These are phyloP conservation scores for Lobulomyces angularis DNA, from an alignment of 192 early-diverging fungal species.

Conservation along the genomic window DNA sequence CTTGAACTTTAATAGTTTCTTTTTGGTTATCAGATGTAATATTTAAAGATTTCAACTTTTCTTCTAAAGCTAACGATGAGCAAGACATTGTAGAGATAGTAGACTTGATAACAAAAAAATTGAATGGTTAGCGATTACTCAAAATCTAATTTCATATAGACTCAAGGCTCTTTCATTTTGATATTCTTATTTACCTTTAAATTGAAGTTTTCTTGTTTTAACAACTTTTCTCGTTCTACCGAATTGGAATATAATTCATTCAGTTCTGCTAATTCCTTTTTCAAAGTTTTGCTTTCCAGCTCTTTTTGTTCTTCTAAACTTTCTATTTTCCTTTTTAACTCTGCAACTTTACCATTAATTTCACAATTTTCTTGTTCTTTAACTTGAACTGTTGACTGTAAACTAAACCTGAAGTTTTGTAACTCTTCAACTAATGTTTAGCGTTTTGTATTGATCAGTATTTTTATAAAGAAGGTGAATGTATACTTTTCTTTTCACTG, in stretches of 20 bases:
- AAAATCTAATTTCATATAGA: too few relatives aligned
- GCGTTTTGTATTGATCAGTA: slow-evolving; percentile 11
- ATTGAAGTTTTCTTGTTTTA: too few relatives aligned
- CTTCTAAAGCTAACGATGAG: not conserved
- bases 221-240: too few relatives aligned
- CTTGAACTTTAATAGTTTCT: not conserved
- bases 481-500: not conserved
- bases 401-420: slow-evolving; percentile 27
- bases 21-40: not conserved
- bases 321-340: slow-evolving; percentile 5
- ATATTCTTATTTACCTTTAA: not conserved
- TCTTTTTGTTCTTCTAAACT: too few relatives aligned
- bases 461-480: slow-evolving; percentile 14
- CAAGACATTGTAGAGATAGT: not conserved
- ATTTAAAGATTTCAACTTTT: not conserved
- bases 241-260: too few relatives aligned
- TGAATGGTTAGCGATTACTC: too few relatives aligned
- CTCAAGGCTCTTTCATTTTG: not conserved
- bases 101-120: slow-evolving; percentile 13
- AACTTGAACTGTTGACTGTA: slow-evolving; percentile 39
- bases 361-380: slow-evolving; percentile 53
- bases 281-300: too few relatives aligned
- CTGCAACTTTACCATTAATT: slow-evolving; percentile 17
- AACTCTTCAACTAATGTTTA: slow-evolving; percentile 30
- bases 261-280: slow-evolving; percentile 18